Evolutionary conservation across 208 protist species (phyloP).

Genomic region (Phytomonas francai): DNA sequence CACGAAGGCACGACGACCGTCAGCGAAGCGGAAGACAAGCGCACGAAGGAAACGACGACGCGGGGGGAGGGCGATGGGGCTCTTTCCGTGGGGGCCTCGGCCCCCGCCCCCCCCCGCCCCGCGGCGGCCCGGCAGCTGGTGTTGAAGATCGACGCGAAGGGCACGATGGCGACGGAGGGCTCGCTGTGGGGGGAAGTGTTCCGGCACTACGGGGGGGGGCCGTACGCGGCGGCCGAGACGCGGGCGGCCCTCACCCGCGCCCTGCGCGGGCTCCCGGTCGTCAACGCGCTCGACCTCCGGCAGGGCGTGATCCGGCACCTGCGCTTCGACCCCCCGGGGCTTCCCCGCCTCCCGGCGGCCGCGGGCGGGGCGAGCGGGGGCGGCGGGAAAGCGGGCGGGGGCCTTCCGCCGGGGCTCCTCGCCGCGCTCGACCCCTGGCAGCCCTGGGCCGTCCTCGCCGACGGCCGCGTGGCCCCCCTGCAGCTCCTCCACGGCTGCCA

Average conservation of each 20-base stretch:
- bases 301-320: conserved; percentile 60
- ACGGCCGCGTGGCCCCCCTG: conserved; percentile 57
- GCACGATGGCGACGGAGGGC: conserved; percentile 72
- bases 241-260: conserved; percentile 60
- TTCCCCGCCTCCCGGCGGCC: conserved; percentile 1
- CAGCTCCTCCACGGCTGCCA: conserved; percentile 87
- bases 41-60: background rate
- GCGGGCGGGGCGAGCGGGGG: conserved; percentile 2
- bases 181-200: conserved; percentile 82
- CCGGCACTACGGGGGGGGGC: conserved; percentile 74
- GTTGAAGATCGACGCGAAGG: conserved; percentile 82
- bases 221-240: conserved; percentile 49
- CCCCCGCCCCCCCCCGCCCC: background rate
- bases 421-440: conserved; percentile 53
- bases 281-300: conserved; percentile 57
- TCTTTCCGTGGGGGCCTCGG: too few species aligned
- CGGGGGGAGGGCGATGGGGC: too few species aligned
- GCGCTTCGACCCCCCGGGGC: conserved; percentile 34
- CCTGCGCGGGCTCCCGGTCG: conserved; percentile 58
- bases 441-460: conserved; percentile 60
- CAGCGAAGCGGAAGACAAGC: background rate
- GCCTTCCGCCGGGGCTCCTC: conserved; percentile 8
- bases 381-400: background rate
- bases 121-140: conserved; percentile 28
- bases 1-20: conserved; percentile 4